A percentile compares a stretch with the other conserved stretches of the same genome.
Conservation (phyloP, 2,329 filamentous ascomycete genomes). For the Camptophora hylomeconis region DNA sequence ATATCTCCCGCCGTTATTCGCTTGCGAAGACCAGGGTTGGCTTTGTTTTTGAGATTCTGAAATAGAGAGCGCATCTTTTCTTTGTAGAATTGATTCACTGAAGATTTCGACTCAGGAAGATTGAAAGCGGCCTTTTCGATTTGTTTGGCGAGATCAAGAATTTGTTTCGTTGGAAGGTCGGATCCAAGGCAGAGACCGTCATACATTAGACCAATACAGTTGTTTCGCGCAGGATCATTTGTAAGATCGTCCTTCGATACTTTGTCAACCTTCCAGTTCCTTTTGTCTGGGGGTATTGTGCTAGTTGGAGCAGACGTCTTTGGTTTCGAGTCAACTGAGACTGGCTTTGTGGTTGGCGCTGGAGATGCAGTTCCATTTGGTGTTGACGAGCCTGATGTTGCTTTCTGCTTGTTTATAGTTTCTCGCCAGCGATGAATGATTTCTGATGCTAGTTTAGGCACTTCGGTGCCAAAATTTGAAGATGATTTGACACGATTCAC, state of each 20-base stretch:
- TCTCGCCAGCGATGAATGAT: conserved; percentile 83
- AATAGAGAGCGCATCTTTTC: conserved; percentile 84
- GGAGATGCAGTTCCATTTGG: conserved; percentile 42
- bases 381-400: conserved; percentile 14
- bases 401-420: conserved; percentile 48
- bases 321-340: conserved; percentile 14
- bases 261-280: conserved; percentile 69
- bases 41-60: conserved; percentile 87
- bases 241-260: conserved; percentile 62
- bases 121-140: conserved; percentile 64
- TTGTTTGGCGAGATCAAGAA: conserved; percentile 54
- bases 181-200: conserved; percentile 74
- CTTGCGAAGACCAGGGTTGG: conserved; percentile 63
- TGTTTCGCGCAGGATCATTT: conserved; percentile 60
- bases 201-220: conserved; percentile 82
- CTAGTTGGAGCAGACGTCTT: conserved; percentile 8
- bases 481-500: conserved; percentile 77
- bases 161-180: conserved; percentile 42
- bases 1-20: conserved; percentile 67
- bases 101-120: conserved; percentile 43
- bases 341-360: conserved; percentile 29
- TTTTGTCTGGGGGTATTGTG: conserved; percentile 55
- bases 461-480: conserved; percentile 49
- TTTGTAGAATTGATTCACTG: conserved; percentile 53
- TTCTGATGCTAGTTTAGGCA: conserved; percentile 63